These are phyloP conservation scores for Thielaviopsis musarum DNA, from an alignment of 2,329 filamentous ascomycete species.

Conservation along the genomic window DNA sequence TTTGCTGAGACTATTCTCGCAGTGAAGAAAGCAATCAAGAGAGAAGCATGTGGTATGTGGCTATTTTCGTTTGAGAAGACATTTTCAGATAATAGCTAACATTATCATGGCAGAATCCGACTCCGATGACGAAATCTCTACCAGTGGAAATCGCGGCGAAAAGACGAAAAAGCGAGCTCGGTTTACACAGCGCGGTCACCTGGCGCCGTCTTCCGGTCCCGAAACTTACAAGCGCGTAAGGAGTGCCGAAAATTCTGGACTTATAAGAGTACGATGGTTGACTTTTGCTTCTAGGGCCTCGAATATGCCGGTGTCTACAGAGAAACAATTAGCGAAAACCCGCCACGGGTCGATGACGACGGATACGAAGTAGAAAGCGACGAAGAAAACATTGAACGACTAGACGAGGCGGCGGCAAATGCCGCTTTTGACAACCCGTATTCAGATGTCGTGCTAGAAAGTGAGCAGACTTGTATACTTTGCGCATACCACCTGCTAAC, in stretches of 20 bases:
- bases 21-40: conserved; percentile 51
- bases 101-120: conserved; percentile 46
- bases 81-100: background rate
- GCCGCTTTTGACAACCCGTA: conserved; percentile 62
- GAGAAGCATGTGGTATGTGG: conserved; percentile 40
- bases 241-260: background rate
- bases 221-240: conserved; percentile 55
- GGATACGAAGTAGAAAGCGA: conserved; percentile 61
- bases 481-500: background rate
- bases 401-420: conserved; percentile 41
- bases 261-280: background rate
- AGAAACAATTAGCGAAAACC: conserved; percentile 58
- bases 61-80: background rate
- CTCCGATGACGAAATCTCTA: conserved; percentile 54
- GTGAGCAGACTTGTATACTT: conserved; percentile 28
- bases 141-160: conserved; percentile 57
- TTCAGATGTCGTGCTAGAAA: conserved; percentile 50
- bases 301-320: conserved; percentile 59
- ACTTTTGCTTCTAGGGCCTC: conserved; percentile 34
- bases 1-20: conserved; percentile 50
- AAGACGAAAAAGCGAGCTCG: conserved; percentile 62
- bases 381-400: conserved; percentile 48
- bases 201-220: conserved; percentile 48
- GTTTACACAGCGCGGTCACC: conserved; percentile 52
- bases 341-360: conserved; percentile 56